phyloP scores from a whole-genome alignment of 2,329 filamentous ascomycete species.

The Neonectria sp. region DNA sequence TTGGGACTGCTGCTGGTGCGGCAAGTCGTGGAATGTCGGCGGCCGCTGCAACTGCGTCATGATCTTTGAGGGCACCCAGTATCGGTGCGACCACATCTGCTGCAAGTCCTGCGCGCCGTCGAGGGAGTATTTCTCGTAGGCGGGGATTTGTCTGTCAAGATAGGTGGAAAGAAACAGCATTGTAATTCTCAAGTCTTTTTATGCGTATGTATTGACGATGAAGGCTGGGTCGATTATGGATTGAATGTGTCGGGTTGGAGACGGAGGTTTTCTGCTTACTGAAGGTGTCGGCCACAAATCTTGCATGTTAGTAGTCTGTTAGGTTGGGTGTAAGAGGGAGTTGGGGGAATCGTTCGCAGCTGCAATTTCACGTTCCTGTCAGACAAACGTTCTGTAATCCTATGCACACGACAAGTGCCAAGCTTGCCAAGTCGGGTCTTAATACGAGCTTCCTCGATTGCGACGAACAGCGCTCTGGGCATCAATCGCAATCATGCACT shows the following conservation, averaged over 20 bases:
- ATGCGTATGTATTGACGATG: too few species aligned
- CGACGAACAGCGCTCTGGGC: too few species aligned
- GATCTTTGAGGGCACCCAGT: constrained; percentile 65
- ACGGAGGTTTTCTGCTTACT: not conserved
- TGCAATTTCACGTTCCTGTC: not conserved
- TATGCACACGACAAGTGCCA: not conserved
- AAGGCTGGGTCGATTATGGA: too few species aligned
- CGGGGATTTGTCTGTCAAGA: too few species aligned
- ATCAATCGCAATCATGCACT: not conserved
- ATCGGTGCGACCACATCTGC: constrained; percentile 69
- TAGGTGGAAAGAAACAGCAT: too few species aligned
- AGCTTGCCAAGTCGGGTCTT: not conserved
- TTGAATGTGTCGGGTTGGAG: not conserved
- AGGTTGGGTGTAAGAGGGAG: not conserved
- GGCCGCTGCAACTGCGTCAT: constrained; percentile 68
- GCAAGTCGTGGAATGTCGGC: constrained; percentile 65
- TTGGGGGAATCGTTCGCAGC: not conserved
- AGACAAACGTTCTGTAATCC: not conserved
- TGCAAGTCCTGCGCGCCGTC: constrained; percentile 65
- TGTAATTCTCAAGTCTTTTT: not conserved
- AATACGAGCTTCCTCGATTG: not conserved
- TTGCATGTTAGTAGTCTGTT: not conserved
- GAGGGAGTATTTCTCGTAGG: constrained; percentile 47
- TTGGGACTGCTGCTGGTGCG: constrained; percentile 72
- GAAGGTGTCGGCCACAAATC: too few species aligned